These are phyloP conservation scores for Diaporthe caulivora DNA, from an alignment of 2,329 filamentous ascomycete species.

Conservation along the genomic window DNA sequence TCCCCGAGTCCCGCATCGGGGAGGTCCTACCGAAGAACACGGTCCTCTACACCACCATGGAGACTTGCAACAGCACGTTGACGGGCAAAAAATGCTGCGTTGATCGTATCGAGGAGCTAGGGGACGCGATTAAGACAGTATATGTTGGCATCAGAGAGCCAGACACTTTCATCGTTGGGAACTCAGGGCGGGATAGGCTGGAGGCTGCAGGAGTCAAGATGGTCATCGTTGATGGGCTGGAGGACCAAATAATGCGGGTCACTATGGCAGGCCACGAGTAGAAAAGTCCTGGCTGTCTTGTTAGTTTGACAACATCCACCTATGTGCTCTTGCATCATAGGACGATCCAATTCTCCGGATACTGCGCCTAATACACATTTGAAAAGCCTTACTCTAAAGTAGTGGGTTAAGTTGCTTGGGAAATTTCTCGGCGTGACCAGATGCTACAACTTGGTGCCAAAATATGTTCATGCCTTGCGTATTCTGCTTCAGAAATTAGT, in stretches of 20 bases:
- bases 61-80: conserved; percentile 57
- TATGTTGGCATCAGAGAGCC: conserved; percentile 56
- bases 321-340: too few relatives aligned
- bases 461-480: too few relatives aligned
- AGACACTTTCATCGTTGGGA: conserved; percentile 25
- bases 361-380: too few relatives aligned
- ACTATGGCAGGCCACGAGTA: conserved; percentile 20
- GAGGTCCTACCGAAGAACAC: conserved; percentile 54
- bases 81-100: conserved; percentile 54
- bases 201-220: conserved; percentile 26
- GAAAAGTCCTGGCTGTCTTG: too few relatives aligned
- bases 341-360: too few relatives aligned
- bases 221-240: background rate
- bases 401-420: too few relatives aligned
- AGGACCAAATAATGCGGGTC: conserved; percentile 33
- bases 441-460: too few relatives aligned
- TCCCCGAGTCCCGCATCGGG: conserved; percentile 51
- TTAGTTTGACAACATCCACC: too few relatives aligned
- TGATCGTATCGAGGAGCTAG: conserved; percentile 51
- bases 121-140: conserved; percentile 50
- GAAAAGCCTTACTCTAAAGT: too few relatives aligned
- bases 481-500: too few relatives aligned
- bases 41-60: conserved; percentile 59
- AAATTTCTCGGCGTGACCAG: too few relatives aligned
- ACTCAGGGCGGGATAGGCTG: conserved; percentile 26